Evolutionary conservation across 257 asterid genomes (phyloP), one percentile per base, ranked within the genome.

Genomic region (Coffea eugenioides): DNA sequence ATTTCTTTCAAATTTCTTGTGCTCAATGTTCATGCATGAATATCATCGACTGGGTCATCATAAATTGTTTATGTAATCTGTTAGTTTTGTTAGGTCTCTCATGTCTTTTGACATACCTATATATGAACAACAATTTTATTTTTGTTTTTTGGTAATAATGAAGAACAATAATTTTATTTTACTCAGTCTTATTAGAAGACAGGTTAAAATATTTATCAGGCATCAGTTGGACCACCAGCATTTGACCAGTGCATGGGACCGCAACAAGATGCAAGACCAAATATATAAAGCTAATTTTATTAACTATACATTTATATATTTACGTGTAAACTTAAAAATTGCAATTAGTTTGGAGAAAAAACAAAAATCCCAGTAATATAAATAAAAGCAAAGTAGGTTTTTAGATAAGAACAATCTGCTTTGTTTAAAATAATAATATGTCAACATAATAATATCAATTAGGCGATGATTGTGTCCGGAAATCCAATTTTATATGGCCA

Each of bases 341-440:
- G 70, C 36, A 68, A 46, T 46, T 74, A 73, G 51, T 79, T 43
- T 76, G 11, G 27, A 74, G 72, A 71, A 73, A 71, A 73, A 70
- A 15, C 59, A 69, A 57, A 72, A 68, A 54, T 54, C 27, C 23
- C 10, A 8, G 49, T 74, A 80, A 56, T 52, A n/a, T 51, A 82
- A 48, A 41, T 51, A n/a, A 82, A 48, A 41, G 20, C 72, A 82
- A 78, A 87, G 83, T 86, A 43, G 82, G 87, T 81, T 88, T 88
- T 74, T 81, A 86, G 90, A 88, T 88, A 86, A 86, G 88, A 84
- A 76, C 87, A 81, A 81, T 82, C 48, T 59, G 39, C 73, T 59
- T 77, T 83, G 72, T 70, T 70, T 62, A 70, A 76, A 77, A 54
- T 77, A 62, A n/a, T n/a, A n/a, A n/a, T n/a, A 52, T 39, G 39